Conservation (phyloP, 2,329 filamentous ascomycete species). For the Alternaria sp. region DNA sequence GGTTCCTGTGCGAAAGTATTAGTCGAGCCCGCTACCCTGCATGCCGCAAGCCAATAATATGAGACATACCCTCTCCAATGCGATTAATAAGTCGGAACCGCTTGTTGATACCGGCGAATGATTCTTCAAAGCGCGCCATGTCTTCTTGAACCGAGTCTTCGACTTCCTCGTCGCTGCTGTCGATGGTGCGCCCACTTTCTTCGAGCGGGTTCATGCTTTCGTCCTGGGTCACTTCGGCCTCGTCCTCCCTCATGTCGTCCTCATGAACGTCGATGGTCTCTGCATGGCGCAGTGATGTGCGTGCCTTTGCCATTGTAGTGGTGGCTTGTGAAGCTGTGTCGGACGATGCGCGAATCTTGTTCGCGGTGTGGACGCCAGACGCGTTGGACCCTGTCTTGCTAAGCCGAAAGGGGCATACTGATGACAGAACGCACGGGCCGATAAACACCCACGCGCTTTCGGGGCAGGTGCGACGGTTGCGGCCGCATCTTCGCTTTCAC, state of each 20-base stretch:
- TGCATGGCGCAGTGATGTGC: conserved; percentile 34
- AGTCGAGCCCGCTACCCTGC: conserved; percentile 39
- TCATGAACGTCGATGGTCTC: conserved; percentile 41
- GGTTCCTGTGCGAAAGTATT: conserved; percentile 69
- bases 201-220: conserved; percentile 61
- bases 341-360: conserved; percentile 12
- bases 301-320: conserved; percentile 44
- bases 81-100: conserved; percentile 92
- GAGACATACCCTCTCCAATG: conserved; percentile 84
- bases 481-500: conserved; percentile 25
- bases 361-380: conserved; percentile 17
- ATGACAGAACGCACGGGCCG: conserved; percentile 20
- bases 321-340: conserved; percentile 22
- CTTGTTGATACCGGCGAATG: conserved; percentile 83
- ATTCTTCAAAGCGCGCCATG: conserved; percentile 83
- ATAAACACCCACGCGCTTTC: conserved; percentile 33
- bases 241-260: conserved; percentile 47
- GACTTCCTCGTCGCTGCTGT: conserved; percentile 64
- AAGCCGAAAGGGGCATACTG: conserved; percentile 26
- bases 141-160: conserved; percentile 80
- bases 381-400: conserved; percentile 20
- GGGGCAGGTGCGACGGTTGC: conserved; percentile 23
- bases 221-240: conserved; percentile 54
- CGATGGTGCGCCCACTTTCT: conserved; percentile 60
- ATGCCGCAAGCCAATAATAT: conserved; percentile 35